A percentile compares a stretch with the other conserved stretches of the same genome.
These are phyloP conservation scores for Penicillium sp. DNA, from an alignment of 2,329 filamentous ascomycete species.

Conservation along the genomic window DNA sequence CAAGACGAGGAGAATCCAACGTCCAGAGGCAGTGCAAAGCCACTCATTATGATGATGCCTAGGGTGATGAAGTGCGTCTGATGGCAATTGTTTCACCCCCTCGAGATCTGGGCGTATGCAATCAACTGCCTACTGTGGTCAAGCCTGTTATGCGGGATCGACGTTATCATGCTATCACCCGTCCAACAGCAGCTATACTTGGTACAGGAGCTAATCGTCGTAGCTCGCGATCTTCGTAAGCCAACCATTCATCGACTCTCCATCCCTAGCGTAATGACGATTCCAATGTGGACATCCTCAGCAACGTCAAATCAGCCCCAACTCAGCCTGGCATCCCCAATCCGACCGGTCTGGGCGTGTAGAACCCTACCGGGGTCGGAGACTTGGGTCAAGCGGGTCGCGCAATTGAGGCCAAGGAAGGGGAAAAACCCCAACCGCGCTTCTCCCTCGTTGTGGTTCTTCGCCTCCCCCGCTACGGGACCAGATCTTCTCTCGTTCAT, in stretches of 20 bases:
- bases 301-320: neutral
- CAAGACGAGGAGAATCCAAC: too few relatives aligned
- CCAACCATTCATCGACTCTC: neutral
- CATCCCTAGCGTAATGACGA: neutral
- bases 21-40: neutral
- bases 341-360: slow-evolving; percentile 1
- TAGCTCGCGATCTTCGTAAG: too few relatives aligned
- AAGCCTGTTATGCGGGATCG: neutral
- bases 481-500: neutral
- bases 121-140: neutral
- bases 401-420: slow-evolving; percentile 3
- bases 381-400: neutral
- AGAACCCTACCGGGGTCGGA: neutral
- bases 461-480: neutral
- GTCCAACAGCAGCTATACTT: too few relatives aligned
- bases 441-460: neutral
- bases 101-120: neutral
- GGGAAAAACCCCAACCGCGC: too few relatives aligned
- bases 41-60: neutral
- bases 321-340: neutral
- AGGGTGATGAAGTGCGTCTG: too few relatives aligned
- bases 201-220: too few relatives aligned
- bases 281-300: too few relatives aligned
- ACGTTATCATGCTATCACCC: neutral
- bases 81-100: too few relatives aligned